Base-by-base conservation (phyloP, 192 early-diverging fungal species). In the Cetraspora pellucida region DNA sequence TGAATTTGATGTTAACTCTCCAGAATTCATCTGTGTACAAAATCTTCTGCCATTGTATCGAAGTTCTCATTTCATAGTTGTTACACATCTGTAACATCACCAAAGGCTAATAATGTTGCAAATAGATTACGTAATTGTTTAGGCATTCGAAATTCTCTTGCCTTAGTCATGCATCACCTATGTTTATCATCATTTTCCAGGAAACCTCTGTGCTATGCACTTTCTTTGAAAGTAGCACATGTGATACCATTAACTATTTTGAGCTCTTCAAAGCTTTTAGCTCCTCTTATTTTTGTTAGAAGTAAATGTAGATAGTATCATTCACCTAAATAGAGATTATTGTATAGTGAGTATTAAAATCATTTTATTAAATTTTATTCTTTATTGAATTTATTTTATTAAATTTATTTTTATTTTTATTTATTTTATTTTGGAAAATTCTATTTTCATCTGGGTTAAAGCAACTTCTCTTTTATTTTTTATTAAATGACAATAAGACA, bases 301-400 rank as follows among this genome's bases (percentile, higher is more conserved):
- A 81, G 64, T 21, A 79, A n/a, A 21, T 54, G 65, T 2, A 81
- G 74, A 46, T 81, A 81, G 23, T 73, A 81, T 25, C 72, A 9
- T 30, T 81, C 72, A 6, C 81, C 77, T 44, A 37, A 37, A 37
- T 1, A 1, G 37, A 37, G 1, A 37, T 37, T 37, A 37, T 37
- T 37, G 37, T 37, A 37, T 1, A 1, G 37, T 37, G 37, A 7
- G 37, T 37, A 37, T 37, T 37, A 37, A 37, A n/a, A n/a, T n/a
- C n/a, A 37, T 37, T 37, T 37, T 37, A 37, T 37, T 37, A 6
- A n/a, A n/a, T n/a, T n/a, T n/a, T n/a, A n/a, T n/a, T n/a, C n/a
- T n/a, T n/a, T n/a, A n/a, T n/a, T n/a, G n/a, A n/a, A n/a, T 37
- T 37, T 37, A 37, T 37, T 37, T 37, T 37, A 7, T 1, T 37